A percentile compares a stretch with the other conserved stretches of the same genome.
These are phyloP conservation scores for Blastobotrys attinorum DNA, from an alignment of 805 yeast genomes.

Conservation along the genomic window DNA sequence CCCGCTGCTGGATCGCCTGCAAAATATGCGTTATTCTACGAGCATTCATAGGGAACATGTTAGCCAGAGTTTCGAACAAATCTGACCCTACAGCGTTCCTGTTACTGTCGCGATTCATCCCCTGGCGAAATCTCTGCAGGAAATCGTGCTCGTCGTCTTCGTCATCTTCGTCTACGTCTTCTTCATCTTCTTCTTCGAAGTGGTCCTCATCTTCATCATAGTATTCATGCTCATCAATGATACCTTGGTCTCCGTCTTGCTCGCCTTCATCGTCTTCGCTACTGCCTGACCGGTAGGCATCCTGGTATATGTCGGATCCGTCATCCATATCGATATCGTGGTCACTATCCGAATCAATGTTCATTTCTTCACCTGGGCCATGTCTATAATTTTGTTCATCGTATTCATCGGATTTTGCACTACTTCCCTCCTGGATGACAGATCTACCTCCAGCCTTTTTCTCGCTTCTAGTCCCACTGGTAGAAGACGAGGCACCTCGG, in stretches of 20 bases:
- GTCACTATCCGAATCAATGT: neutral
- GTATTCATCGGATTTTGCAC: no score
- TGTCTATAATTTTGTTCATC: no score
- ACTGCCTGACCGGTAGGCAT: slow-evolving; percentile 5
- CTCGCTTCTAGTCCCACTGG: no score
- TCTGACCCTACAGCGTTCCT: no score
- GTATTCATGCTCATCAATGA: slow-evolving; percentile 13
- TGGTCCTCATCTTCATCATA: slow-evolving; percentile 23
- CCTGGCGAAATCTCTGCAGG: slow-evolving; percentile 9
- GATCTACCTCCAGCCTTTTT: no score
- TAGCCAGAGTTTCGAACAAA: slow-evolving; percentile 19
- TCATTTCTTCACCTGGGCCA: no score
- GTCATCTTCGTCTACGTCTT: slow-evolving; percentile 17
- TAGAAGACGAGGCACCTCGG: no score
- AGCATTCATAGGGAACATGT: slow-evolving; percentile 22
- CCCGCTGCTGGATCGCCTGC: slow-evolving; percentile 20
- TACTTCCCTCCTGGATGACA: no score
- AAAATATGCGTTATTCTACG: slow-evolving; percentile 19
- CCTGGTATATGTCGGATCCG: neutral
- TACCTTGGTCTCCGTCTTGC: slow-evolving; percentile 15
- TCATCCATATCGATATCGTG: neutral
- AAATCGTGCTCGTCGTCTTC: slow-evolving; percentile 24
- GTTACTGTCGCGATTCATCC: no score
- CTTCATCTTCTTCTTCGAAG: slow-evolving; percentile 18
- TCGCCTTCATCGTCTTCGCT: slow-evolving; percentile 20